Base-by-base conservation (phyloP, 2,329 filamentous ascomycete species). In the Tricladium varicosporioides region DNA sequence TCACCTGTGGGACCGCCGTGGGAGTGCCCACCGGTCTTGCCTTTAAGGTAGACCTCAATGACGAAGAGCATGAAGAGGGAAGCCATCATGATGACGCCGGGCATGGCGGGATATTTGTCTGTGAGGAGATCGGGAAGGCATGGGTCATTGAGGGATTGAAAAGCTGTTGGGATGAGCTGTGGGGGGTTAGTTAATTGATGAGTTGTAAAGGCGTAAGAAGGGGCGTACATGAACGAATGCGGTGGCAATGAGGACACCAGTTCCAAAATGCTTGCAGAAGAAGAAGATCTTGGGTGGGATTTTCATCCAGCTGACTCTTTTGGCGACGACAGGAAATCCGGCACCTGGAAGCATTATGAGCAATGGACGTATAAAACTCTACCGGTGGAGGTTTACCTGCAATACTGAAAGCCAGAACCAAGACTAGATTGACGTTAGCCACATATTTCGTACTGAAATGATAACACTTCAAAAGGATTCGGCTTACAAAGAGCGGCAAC, bases 191-290 rank as follows among this genome's bases (percentile, higher is more conserved):
- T 48, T 73, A 47, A 3, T 27, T n/a, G 1, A 8, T 13, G 13
- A n/a, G n/a, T 18, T 42, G 40, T 33, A 11, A 27, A 16, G 11
- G 14, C 5, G 16, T 44, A 11, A 11, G 15, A 22, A 3, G 32
- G n/a, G 11, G 27, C 57, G 40, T 47, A 64, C 56, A 57, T 93
- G 89, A 33, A 92, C 88, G 67, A 93, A 93, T 54, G 89, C 89
- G 1, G 89, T 93, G 13, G 89, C 89, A 60, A 92, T 85, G 18
- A 93, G 77, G 18, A 93, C 89, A 62, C 89, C 89, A 1, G 89
- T 93, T 68, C 89, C 87, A 62, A 90, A 87, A 73, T 90, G 86
- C 62, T 88, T 84, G 66, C 84, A 86, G 61, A 86, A 76, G 70
- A 88, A 87, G 61, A 88, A 79, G 65, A 88, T 78, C 18, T 72